Evolutionary conservation across 805 yeast genomes (phyloP).

Genomic region (Monosporozyma aquatica): DNA sequence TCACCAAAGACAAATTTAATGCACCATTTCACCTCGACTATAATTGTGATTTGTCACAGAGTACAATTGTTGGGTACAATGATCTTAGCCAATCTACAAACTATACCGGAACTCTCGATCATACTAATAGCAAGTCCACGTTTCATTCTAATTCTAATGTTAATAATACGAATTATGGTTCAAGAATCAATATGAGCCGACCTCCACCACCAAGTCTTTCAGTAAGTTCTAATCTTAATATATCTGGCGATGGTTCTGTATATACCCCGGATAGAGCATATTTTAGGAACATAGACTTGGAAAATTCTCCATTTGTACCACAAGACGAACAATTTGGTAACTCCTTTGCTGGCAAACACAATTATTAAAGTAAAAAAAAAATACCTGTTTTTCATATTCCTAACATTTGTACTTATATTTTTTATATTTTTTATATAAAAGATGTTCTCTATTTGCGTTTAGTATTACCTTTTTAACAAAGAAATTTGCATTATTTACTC

Average conservation of each 20-base stretch:
- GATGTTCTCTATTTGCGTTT: too few relatives aligned
- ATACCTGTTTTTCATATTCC: not conserved
- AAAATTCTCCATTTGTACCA: slow-evolving; percentile 1
- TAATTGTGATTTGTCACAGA: not conserved
- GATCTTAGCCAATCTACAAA: not conserved
- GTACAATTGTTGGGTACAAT: not conserved
- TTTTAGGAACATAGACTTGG: slow-evolving; percentile 4
- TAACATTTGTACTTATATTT: not conserved
- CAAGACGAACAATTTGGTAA: not conserved
- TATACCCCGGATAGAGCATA: slow-evolving; percentile 11
- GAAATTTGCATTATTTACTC: too few relatives aligned
- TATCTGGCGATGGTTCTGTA: not conserved
- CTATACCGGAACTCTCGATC: too few relatives aligned
- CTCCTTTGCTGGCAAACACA: not conserved
- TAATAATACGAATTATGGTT: not conserved
- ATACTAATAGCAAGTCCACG: not conserved
- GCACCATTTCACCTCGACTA: not conserved
- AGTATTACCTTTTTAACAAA: too few relatives aligned
- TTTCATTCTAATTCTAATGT: not conserved
- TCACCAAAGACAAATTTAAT: not conserved
- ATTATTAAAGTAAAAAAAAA: not conserved
- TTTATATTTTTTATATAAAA: too few relatives aligned
- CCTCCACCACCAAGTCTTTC: not conserved
- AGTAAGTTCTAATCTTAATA: not conserved
- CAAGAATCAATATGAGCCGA: not conserved